phyloP scores from a whole-genome alignment of 352 stramenopile genomes.

The Pythium scleroteichum region DNA sequence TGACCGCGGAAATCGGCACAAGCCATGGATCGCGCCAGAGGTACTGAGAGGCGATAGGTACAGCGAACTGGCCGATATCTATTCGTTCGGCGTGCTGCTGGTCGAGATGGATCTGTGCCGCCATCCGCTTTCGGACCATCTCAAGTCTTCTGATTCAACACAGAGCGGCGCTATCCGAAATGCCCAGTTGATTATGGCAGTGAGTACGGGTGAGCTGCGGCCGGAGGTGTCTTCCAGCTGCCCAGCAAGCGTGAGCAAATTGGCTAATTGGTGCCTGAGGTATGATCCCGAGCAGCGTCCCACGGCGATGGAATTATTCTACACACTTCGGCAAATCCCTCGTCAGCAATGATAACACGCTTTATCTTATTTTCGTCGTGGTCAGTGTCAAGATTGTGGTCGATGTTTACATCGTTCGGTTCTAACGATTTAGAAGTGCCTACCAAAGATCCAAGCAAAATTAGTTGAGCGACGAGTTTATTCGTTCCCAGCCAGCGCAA shows the following conservation, averaged over 20 bases:
- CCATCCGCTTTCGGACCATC: not conserved
- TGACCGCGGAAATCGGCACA: constrained; percentile 16
- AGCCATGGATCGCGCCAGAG: constrained; percentile 31
- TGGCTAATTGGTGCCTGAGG: not conserved
- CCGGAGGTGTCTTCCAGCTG: not conserved
- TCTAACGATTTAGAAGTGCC: too few species aligned
- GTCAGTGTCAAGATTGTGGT: too few species aligned
- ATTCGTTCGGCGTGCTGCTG: constrained; percentile 32
- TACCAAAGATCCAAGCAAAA: too few species aligned
- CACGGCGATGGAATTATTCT: not conserved
- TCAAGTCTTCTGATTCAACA: too few species aligned
- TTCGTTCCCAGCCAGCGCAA: not conserved
- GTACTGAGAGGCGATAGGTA: constrained; percentile 29
- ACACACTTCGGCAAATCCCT: not conserved
- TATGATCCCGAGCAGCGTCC: not conserved
- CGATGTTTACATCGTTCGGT: too few species aligned
- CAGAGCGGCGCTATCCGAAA: not conserved
- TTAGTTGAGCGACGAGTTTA: not conserved
- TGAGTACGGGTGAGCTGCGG: constrained; percentile 8
- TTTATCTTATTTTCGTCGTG: not conserved
- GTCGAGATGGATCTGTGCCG: constrained; percentile 14
- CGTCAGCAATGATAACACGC: not conserved
- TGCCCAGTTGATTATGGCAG: not conserved
- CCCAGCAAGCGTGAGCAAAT: not conserved
- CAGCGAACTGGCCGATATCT: constrained; percentile 33